phyloP scores from a whole-genome alignment of 805 yeast genomes.

The Nakazawaea wickerhamii region DNA sequence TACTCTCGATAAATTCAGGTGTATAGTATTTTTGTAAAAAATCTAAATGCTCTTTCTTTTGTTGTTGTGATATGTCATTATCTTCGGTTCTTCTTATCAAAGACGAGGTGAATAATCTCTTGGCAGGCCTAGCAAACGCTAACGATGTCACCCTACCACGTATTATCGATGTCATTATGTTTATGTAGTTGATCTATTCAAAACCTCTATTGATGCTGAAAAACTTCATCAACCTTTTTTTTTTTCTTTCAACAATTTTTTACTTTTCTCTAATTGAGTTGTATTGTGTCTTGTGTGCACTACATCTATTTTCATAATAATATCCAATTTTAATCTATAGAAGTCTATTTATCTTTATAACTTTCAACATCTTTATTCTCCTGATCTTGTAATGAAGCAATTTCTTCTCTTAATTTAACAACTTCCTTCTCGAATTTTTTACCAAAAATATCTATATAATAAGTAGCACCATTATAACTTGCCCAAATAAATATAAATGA shows the following conservation, averaged over 20 bases:
- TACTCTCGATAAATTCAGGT: conserved; percentile 74
- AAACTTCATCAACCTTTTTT: no score
- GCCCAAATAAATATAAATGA: conserved; percentile 73
- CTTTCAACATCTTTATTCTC: background rate
- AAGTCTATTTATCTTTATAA: background rate
- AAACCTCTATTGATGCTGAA: no score
- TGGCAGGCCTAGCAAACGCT: background rate
- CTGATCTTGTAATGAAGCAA: conserved; percentile 50
- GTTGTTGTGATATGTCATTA: background rate
- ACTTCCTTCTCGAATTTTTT: conserved; percentile 86
- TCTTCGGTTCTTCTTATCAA: background rate
- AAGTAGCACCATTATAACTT: conserved; percentile 90
- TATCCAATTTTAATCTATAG: background rate
- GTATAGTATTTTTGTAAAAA: conserved; percentile 72
- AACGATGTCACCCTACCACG: conserved; percentile 1
- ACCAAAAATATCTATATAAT: conserved; percentile 89
- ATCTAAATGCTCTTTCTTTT: conserved; percentile 38
- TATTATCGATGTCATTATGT: conserved; percentile 4
- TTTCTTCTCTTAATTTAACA: conserved; percentile 59
- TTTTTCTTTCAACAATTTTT: no score
- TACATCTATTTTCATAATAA: no score
- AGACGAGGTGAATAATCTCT: background rate
- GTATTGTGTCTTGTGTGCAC: background rate
- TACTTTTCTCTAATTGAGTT: background rate
- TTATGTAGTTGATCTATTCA: background rate